These are phyloP conservation scores for Sutorius eximius DNA, from an alignment of 1,284 basidiomycete genomes.

Conservation along the genomic window DNA sequence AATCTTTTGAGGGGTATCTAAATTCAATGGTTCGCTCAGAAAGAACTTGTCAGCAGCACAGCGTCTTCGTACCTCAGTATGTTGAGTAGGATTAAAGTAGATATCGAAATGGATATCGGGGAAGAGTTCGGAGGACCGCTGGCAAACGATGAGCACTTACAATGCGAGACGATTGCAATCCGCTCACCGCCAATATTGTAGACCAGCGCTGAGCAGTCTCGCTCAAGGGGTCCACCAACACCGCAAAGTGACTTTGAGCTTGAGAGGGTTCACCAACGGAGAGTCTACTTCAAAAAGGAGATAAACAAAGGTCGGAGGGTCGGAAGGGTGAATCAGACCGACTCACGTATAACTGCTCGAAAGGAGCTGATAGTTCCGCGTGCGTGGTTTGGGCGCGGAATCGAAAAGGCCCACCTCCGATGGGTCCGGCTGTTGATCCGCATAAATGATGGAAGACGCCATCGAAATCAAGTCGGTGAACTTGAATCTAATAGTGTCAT, in stretches of 20 bases:
- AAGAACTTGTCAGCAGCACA: neutral
- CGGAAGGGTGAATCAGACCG: neutral
- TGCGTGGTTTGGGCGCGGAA: slow-evolving; percentile 53
- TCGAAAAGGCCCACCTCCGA: slow-evolving; percentile 75
- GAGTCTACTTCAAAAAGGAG: slow-evolving; percentile 52
- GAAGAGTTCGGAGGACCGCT: slow-evolving; percentile 41
- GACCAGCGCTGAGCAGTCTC: slow-evolving; percentile 86
- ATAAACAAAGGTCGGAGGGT: slow-evolving; percentile 1
- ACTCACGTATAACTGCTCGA: slow-evolving; percentile 65
- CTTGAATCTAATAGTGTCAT: slow-evolving; percentile 41
- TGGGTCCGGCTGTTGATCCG: slow-evolving; percentile 66
- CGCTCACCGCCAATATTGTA: slow-evolving; percentile 65
- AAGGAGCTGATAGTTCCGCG: slow-evolving; percentile 58
- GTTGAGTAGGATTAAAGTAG: slow-evolving; percentile 70
- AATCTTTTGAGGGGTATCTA: slow-evolving; percentile 93
- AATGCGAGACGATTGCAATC: neutral
- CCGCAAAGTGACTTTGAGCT: slow-evolving; percentile 72
- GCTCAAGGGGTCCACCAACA: slow-evolving; percentile 84
- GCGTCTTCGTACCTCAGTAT: slow-evolving; percentile 56
- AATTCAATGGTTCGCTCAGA: neutral
- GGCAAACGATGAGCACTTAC: neutral
- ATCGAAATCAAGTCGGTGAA: slow-evolving; percentile 62
- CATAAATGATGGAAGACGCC: slow-evolving; percentile 69
- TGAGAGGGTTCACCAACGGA: slow-evolving; percentile 64
- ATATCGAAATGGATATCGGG: slow-evolving; percentile 71